phyloP scores from a whole-genome alignment of 768 basidiomycete species.

The Lactarius sp. region DNA sequence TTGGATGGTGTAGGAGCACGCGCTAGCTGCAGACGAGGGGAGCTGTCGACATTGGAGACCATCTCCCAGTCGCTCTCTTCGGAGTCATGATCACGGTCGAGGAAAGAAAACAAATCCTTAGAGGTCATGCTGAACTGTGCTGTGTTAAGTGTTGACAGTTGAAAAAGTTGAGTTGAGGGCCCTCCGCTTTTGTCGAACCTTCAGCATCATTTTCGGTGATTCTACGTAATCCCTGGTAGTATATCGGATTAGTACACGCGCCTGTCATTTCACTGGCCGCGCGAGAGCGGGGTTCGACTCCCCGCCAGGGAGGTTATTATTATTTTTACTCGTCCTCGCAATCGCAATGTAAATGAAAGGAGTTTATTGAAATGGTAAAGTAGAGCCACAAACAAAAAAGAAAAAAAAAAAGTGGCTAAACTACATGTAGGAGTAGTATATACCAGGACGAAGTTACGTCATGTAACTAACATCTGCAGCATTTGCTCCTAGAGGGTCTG shows the following conservation, averaged over 20 bases:
- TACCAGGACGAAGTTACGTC: background rate
- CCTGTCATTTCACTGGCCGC: conserved; percentile 24
- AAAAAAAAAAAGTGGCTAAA: background rate
- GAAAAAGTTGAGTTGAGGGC: background rate
- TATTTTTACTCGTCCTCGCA: background rate
- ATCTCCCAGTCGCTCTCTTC: conserved; percentile 37
- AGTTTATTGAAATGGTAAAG: no score
- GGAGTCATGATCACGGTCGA: conserved; percentile 36
- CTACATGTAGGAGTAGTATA: background rate
- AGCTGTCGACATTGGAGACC: conserved; percentile 22
- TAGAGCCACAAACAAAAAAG: background rate
- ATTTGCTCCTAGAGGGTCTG: background rate
- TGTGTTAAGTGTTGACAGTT: no score
- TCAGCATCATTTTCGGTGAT: background rate
- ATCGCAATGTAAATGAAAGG: no score
- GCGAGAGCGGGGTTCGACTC: conserved; percentile 36
- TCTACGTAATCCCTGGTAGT: conserved; percentile 18
- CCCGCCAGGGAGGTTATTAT: conserved; percentile 30
- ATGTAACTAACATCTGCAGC: background rate
- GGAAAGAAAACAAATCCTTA: conserved; percentile 63
- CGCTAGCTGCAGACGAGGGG: conserved; percentile 23
- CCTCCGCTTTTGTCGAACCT: background rate
- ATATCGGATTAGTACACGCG: conserved; percentile 28
- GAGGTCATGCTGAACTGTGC: conserved; percentile 29
- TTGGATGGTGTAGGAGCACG: conserved; percentile 29